Base-by-base conservation (phyloP, 148 eudicot genomes). In the Amaranthus hypochondriacus region DNA sequence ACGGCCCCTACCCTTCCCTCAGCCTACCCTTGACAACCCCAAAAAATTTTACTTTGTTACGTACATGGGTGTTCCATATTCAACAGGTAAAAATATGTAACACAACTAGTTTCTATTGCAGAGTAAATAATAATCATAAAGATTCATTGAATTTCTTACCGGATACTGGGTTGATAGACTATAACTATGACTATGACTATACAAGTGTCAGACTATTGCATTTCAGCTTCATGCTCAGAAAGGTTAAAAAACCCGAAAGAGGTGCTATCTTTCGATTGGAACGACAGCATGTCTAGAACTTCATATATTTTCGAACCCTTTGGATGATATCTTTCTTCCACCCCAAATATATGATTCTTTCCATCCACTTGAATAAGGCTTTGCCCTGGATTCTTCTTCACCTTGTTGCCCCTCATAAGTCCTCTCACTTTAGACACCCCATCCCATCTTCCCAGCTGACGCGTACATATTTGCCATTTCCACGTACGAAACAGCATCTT, bases 401-500 rank as follows among this genome's bases (percentile, higher is more conserved):
- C 90, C 76, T 82, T 79, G 62, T 90, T 83, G 60, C 59, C 53
- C 73, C 79, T 90, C 92, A 90, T 90, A 68, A 81, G 54, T 66
- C 56, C 70, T 69, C 96, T 84, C 42, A 85, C 72, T 68, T 62
- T 74, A 12, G 92, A 73, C 9, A 90, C 86, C 13, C 79, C 84
- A 60, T 82, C 86, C 96, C 96, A 88, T 65, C 73, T 80, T 74
- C 82, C n/a, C 83, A 12, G 69, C 87, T 18, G 78, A 85, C 48
- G 92, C 96, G 73, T 90, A 88, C 77, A 88, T 72, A 72, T 88
- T 90, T 4, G 96, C 86, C 92, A 90, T 79, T 79, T 86, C 92
- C 12, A 90, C 90, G 21, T 88, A 90, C 5, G 91, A 87, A 58
- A 83, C 90, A 56, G 88, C 87, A 54, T 73, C 79, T 48, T 74